Conservation (phyloP, 1,284 basidiomycete genomes). For the Ustanciosporium gigantosporum region DNA sequence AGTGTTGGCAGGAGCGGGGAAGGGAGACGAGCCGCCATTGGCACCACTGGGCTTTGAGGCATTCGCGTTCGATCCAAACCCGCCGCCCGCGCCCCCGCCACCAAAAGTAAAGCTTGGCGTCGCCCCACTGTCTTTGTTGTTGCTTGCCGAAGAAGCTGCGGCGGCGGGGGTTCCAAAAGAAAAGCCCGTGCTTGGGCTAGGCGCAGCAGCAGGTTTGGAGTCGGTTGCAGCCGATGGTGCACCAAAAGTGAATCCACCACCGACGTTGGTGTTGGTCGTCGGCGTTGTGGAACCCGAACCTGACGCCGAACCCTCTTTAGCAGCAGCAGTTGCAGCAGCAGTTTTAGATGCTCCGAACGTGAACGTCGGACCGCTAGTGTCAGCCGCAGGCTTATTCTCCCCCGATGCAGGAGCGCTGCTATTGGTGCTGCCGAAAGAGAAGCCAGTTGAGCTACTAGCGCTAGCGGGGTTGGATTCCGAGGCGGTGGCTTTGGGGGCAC, state of each 20-base stretch:
- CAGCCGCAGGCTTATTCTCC: slow-evolving; percentile 7
- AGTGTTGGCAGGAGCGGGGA: neutral
- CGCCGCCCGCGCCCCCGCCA: neutral
- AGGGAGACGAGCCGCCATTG: slow-evolving; percentile 3
- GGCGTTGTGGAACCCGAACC: slow-evolving; percentile 6
- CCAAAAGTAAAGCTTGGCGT: neutral
- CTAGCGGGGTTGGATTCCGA: no score
- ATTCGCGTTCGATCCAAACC: no score
- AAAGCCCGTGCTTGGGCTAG: slow-evolving; percentile 6
- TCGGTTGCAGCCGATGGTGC: slow-evolving; percentile 1
- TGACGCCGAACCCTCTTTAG: neutral
- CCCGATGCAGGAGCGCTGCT: no score
- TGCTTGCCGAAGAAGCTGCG: neutral
- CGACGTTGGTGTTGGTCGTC: slow-evolving; percentile 1
- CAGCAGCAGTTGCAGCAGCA: neutral
- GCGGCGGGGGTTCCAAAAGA: slow-evolving; percentile 12
- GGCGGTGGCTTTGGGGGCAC: no score
- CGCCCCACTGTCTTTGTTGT: neutral
- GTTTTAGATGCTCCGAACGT: slow-evolving; percentile 14
- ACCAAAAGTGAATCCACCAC: slow-evolving; percentile 21
- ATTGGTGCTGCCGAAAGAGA: slow-evolving; percentile 9
- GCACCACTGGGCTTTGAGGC: slow-evolving; percentile 1
- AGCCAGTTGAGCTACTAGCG: slow-evolving; percentile 1
- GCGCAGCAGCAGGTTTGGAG: slow-evolving; percentile 5
- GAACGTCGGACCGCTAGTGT: no score